A percentile compares a stretch with the other conserved stretches of the same genome.
Evolutionary conservation across 2,329 filamentous ascomycete genomes (phyloP).

Genomic region (Claviceps cyperi): DNA sequence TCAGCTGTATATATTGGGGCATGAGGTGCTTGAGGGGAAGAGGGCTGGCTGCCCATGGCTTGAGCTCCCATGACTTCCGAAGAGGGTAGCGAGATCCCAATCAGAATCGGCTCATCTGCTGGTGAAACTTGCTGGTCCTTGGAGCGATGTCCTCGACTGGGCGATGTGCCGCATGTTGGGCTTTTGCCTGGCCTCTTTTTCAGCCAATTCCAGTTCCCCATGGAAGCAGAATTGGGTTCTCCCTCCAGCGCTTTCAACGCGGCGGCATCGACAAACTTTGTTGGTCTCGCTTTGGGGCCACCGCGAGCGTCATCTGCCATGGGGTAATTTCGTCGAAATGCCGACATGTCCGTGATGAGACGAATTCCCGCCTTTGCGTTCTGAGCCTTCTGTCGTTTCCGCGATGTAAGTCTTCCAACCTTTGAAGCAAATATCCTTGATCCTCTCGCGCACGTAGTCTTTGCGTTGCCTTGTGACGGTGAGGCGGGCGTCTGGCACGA

Average conservation of each 20-base stretch:
- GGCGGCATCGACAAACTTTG: constrained; percentile 43
- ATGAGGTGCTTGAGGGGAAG: neutral
- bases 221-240: constrained; percentile 34
- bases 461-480: constrained; percentile 8
- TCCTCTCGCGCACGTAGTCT: constrained; percentile 9
- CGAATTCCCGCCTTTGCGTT: constrained; percentile 50
- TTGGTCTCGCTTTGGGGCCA: constrained; percentile 17
- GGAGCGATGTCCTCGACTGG: constrained; percentile 14
- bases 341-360: constrained; percentile 54
- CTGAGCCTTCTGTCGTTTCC: constrained; percentile 44
- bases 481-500: constrained; percentile 7
- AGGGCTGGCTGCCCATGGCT: constrained; percentile 21
- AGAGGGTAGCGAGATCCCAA: constrained; percentile 52
- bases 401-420: constrained; percentile 38
- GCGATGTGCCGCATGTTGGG: constrained; percentile 12
- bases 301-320: constrained; percentile 17
- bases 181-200: constrained; percentile 24
- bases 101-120: constrained; percentile 55
- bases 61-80: constrained; percentile 11
- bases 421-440: constrained; percentile 25
- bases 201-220: constrained; percentile 45
- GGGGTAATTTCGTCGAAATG: constrained; percentile 30
- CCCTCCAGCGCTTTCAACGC: constrained; percentile 46
- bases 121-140: constrained; percentile 43
- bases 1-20: neutral